phyloP scores from a whole-genome alignment of 2,329 filamentous ascomycete species.

The Talaromyces sp. region DNA sequence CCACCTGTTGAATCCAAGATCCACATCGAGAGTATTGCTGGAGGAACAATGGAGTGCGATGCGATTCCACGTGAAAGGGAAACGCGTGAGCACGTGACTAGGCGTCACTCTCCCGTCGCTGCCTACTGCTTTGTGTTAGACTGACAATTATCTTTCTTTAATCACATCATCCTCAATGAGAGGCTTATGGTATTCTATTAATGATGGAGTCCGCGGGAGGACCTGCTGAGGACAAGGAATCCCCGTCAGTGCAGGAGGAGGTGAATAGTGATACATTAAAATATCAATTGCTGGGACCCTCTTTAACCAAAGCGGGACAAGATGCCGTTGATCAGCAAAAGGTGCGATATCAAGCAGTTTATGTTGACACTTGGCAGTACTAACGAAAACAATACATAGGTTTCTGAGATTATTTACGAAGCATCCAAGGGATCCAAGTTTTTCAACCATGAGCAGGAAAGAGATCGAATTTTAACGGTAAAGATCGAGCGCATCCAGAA shows the following conservation, averaged over 20 bases:
- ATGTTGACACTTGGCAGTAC: neutral
- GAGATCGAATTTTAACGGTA: constrained; percentile 77
- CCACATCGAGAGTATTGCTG: constrained; percentile 58
- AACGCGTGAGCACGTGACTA: constrained; percentile 42
- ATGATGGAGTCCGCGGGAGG: constrained; percentile 28
- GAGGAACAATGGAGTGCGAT: neutral
- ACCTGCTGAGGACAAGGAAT: constrained; percentile 10
- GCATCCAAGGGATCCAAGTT: constrained; percentile 95
- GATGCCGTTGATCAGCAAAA: constrained; percentile 91
- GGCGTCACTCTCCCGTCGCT: constrained; percentile 29
- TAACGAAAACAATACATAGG: constrained; percentile 49
- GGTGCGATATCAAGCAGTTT: constrained; percentile 45
- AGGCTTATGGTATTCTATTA: constrained; percentile 12
- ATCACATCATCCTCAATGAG: neutral
- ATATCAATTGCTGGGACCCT: constrained; percentile 86
- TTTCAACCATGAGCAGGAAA: constrained; percentile 85
- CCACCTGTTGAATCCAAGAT: constrained; percentile 59
- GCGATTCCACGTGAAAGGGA: constrained; percentile 19
- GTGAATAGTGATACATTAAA: constrained; percentile 69
- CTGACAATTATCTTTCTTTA: constrained; percentile 4
- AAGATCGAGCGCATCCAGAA: constrained; percentile 81
- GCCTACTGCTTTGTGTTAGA: constrained; percentile 18
- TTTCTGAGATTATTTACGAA: constrained; percentile 96
- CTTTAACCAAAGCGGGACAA: constrained; percentile 90
- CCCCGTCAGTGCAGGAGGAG: constrained; percentile 1